Evolutionary conservation across 2,329 filamentous ascomycete species (phyloP), one percentile per base, ranked within the genome.

Genomic region (Albifimbria verrucaria): DNA sequence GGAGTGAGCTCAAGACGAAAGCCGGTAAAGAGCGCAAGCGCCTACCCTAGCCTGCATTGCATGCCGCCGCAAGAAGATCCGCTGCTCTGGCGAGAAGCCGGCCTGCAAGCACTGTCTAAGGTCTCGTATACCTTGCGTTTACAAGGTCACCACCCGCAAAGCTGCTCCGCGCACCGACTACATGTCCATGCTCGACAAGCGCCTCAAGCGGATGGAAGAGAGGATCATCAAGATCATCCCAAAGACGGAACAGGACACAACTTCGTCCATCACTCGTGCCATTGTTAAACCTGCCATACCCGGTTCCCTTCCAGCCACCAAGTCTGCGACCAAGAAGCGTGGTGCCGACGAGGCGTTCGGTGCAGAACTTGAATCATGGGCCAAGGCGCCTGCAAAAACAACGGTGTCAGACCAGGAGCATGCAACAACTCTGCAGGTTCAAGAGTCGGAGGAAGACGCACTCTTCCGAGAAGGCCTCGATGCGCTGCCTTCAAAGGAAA

Each of bases 141-240:
- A 97, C 79, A 97, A 97, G 67, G 91, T 96, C 55, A 97, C 92
- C 0, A 92, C 92, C 4, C 82, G 94, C 55, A 97, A 97, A 70
- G 92, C 93, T 1, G 92, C 92, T 3, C 94, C 94, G 3, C 82
- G 94, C 50, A 97, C 94, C 18, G 94, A 97, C 71, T 97, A 97
- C 71, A 97, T 97, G 94, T 92, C 92, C 42, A 97, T 97, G 92
- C 76, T 97, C 62, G 94, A 97, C 73, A 97, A 96, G 73, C 83
- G 94, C 50, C 72, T 97, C 60, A 97, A 96, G 76, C 82, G 93
- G 53, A 97, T 97, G 94, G 94, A 99, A 71, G 93, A 97, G 65
- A 87, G 93, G 52, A 94, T 97, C 57, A 95, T 97, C 73, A 96
- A 96, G 69, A 88, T 93, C 54, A 88, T 97, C 24, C 93, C 94